Percentiles rank a stretch among this genome's conserved stretches.
These are phyloP conservation scores for Phytophthora citricola DNA, from an alignment of 352 stramenopile genomes.

Conservation along the genomic window DNA sequence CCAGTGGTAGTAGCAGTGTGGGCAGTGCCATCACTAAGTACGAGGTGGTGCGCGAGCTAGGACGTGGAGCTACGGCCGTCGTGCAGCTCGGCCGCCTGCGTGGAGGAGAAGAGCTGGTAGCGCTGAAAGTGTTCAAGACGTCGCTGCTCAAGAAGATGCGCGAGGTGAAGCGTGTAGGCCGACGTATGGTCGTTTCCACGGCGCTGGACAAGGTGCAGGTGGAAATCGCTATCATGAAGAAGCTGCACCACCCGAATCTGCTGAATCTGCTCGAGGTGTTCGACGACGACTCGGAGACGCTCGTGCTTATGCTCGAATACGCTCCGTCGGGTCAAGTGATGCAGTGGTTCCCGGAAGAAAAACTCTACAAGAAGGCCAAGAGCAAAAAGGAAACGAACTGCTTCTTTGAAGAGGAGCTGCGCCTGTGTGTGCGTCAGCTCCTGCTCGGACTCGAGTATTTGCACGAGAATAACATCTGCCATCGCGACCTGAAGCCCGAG, in stretches of 20 bases:
- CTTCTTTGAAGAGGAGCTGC: slow-evolving; percentile 68
- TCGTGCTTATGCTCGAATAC: slow-evolving; percentile 90
- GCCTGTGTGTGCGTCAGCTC: slow-evolving; percentile 72
- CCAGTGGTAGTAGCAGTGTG: slow-evolving; percentile 22
- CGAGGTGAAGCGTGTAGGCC: slow-evolving; percentile 82
- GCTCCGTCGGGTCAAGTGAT: slow-evolving; percentile 84
- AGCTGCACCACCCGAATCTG: slow-evolving; percentile 79
- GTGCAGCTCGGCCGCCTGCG: slow-evolving; percentile 82
- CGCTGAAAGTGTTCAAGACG: slow-evolving; percentile 88
- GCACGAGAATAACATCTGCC: slow-evolving; percentile 88
- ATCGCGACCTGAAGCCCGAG: slow-evolving; percentile 87
- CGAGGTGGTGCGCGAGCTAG: slow-evolving; percentile 80
- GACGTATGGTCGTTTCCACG: slow-evolving; percentile 87
- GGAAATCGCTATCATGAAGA: slow-evolving; percentile 92
- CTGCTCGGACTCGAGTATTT: slow-evolving; percentile 84
- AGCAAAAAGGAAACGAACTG: slow-evolving; percentile 23
- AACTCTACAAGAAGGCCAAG: slow-evolving; percentile 55
- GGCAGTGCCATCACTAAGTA: slow-evolving; percentile 74
- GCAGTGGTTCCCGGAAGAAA: slow-evolving; percentile 74
- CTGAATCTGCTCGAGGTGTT: slow-evolving; percentile 86
- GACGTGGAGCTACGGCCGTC: slow-evolving; percentile 78
- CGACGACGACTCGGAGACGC: slow-evolving; percentile 83
- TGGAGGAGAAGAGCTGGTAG: slow-evolving; percentile 62
- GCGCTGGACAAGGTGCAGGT: slow-evolving; percentile 88
- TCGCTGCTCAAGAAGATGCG: slow-evolving; percentile 89